Base-by-base conservation (phyloP, 345 rosid species). In the Brassica nigra region DNA sequence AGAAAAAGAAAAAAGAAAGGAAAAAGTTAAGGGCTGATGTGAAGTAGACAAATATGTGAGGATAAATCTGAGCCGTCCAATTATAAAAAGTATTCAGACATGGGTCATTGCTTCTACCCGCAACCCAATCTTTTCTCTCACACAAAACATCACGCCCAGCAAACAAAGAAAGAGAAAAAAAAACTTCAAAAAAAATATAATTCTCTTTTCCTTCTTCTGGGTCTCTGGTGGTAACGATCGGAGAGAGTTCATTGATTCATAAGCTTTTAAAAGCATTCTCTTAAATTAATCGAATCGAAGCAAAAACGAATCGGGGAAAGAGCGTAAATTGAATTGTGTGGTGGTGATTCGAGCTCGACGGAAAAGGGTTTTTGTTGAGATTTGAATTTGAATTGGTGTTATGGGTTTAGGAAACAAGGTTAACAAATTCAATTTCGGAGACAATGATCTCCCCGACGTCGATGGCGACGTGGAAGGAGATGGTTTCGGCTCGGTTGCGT, bases 351-450 rank as follows among this genome's bases (percentile, higher is more conserved):
- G 36, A 62, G 9, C 14, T 70, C 44, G 44, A 39, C 36, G 18
- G 4, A 6, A 30, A 55, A 67, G 86, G 83, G 70, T 80, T 79
- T 80, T 70, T 37, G 80, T 16, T 70, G 66, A 63, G 69, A 77
- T 82, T 75, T 68, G 36, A 49, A 34, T 75, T 77, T 74, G 67
- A 16, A 44, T 78, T 39, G 67, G 72, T 77, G 57, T 78, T 47
- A 95, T 95, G 99, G 97, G 98, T 64, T 86, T 95, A 82, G 95
- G 95, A 31, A 85, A 76, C 59, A 81, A 82, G 33, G 75, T 62
- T 77, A 76, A 84, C 75, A 77, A 82, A 73, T 77, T 78, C 72
- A 69, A 23, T 76, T 81, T 81, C 78, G 84, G 82, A 2, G 91
- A 85, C 23, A 84, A 74, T 18, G 84, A 74, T 62, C 85, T 74